Evolutionary conservation across 805 yeast genomes (phyloP), one percentile per base, ranked within the genome.

Genomic region (Kodamaea laetipori): DNA sequence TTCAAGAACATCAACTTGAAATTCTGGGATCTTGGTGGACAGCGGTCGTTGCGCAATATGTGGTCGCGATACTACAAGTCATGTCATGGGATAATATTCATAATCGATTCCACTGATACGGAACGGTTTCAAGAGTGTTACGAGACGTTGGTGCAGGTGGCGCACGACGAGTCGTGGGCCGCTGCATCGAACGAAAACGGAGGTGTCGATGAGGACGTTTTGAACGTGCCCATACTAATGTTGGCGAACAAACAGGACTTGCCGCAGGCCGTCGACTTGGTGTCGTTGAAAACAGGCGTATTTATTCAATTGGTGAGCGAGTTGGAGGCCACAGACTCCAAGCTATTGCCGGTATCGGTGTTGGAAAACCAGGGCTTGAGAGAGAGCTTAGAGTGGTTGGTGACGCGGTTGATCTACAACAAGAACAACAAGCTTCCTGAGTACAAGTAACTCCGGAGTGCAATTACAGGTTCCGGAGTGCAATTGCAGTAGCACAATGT

Each of bases 21-120:
- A 58, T 80, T 94, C 56, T 92, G 98, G 98, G 99, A 92, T 62
- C 81, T 92, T 31, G 98, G 98, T 8, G 99, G 99, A 9, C 99
- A 92, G 64, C 84, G 82, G 58, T 73, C 85, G n/a, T 70, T 92
- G 37, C 73, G 98, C 37, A 69, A 80, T 21, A 74, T 94, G 74
- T 92, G 99, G 99, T 75, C 84, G 4, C 81, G 87, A 48, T 94
- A 92, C 69, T 94, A 83, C 65, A 72, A 75, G 13, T 84, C 81
- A 46, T 86, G 96, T 43, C 97, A 92, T 64, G 98, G 94, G 0
- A 87, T 92, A 27, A 82, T 94, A 34, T 92, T 92, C 62, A 84
- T 92, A 13, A 92, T 94, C 9, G 99, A 92, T 61, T 86, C 96
- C 6, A 84, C 95, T 1, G 98, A 90, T 61, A 76, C 84, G 19